Base-by-base conservation (phyloP, 805 yeast species). In the Candida piceae region DNA sequence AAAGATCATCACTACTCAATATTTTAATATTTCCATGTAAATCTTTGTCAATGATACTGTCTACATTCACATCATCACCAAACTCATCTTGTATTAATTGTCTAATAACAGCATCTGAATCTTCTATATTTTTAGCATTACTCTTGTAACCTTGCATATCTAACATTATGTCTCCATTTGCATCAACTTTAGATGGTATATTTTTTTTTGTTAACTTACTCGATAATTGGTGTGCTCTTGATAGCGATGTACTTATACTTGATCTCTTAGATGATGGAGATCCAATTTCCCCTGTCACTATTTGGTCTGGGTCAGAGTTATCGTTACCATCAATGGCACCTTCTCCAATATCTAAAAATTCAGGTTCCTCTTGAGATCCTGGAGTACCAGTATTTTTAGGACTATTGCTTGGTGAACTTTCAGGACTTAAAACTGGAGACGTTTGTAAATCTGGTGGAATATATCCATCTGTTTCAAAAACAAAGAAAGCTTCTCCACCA, bases 81-180 rank as follows among this genome's bases (percentile, higher is more conserved):
- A 89, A 69, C 56, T 90, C 97, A 46, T 86, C 93, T 23, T 76
- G 66, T 34, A 90, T 67, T 29, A 89, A 67, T 47, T 81, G 79
- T 48, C 78, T 78, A 41, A 93, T 75, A 25, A 84, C 64, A 34
- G 79, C 79, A 55, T 88, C 96, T 0, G 94, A 76, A 48, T 77
- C 79, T 34, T 80, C 79, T 28, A 84, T 76, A 56, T 82, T 86
- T 47, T 80, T 78, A 35, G 80, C 83, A 50, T 81, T 87, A 23
- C 95, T 83, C 61, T 89, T 90, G 63, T 93, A 93, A 13, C 98
- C 98, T 50, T 88, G 94, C 80, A 90, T 86, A 62, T 93, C 98
- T 31, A 93, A 64, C 29, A 88, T 74, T 49, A 93, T 70, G 54
- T 88, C 96, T 10, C 98, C 98, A 51, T 86, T 84, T 43, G 82